A percentile compares a stretch with the other conserved stretches of the same genome.
Evolutionary conservation across 768 basidiomycete species (phyloP).

Genomic region (Trametes sanguinea): DNA sequence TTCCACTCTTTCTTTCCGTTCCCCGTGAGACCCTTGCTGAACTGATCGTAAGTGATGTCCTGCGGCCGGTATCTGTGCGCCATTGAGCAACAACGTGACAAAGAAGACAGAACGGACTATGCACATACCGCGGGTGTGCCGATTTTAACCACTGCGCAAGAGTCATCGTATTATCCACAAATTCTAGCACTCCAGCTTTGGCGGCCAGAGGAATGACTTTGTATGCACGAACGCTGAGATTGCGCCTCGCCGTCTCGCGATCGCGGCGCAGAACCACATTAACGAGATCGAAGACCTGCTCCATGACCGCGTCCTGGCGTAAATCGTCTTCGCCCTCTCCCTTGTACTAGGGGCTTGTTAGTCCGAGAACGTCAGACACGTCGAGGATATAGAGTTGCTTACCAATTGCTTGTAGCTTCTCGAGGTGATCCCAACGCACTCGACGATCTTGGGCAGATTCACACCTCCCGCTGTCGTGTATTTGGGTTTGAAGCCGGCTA

Average conservation of each 20-base stretch:
- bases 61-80: conserved; percentile 61
- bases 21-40: conserved; percentile 32
- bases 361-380: background rate
- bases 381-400: conserved; percentile 29
- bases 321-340: conserved; percentile 89
- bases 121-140: conserved; percentile 70
- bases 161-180: conserved; percentile 76
- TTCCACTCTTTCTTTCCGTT: conserved; percentile 35
- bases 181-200: conserved; percentile 86
- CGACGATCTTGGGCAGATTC: conserved; percentile 79
- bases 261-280: conserved; percentile 77
- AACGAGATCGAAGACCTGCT: conserved; percentile 92
- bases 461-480: conserved; percentile 77
- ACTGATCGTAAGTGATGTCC: conserved; percentile 46
- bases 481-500: conserved; percentile 56
- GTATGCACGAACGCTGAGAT: conserved; percentile 79
- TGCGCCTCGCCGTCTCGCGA: conserved; percentile 71
- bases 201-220: conserved; percentile 84
- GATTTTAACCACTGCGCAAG: conserved; percentile 59
- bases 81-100: too few species aligned
- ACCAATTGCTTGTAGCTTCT: conserved; percentile 76
- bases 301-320: conserved; percentile 98
- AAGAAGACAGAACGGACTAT: conserved; percentile 15
- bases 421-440: conserved; percentile 53
- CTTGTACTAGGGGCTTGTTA: conserved; percentile 67